A percentile compares a stretch with the other conserved stretches of the same genome.
Evolutionary conservation across 2,329 filamentous ascomycete genomes (phyloP).

Genomic region (Cladosporium sp.): DNA sequence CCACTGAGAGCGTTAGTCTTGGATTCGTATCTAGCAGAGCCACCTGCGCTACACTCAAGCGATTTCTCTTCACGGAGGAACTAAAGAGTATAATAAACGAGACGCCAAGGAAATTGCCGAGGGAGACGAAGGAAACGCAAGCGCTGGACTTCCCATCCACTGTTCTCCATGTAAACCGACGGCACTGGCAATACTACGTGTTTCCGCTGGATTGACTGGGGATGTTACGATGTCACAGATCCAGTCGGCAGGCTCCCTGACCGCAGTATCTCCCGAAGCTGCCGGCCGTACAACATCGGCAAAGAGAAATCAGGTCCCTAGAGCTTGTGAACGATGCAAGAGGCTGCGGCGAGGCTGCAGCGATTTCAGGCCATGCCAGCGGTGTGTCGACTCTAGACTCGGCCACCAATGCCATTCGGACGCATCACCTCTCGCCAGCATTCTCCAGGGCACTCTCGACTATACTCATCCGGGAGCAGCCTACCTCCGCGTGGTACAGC

Average conservation of each 20-base stretch:
- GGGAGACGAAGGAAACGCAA: background rate
- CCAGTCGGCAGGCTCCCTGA: background rate
- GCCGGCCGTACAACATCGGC: background rate
- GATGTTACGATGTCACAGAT: background rate
- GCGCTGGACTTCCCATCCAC: background rate
- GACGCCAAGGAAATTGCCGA: conserved; percentile 5
- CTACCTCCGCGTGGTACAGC: background rate
- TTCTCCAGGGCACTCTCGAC: background rate
- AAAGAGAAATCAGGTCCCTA: background rate
- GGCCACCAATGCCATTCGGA: conserved; percentile 1
- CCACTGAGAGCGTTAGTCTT: background rate
- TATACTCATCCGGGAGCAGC: background rate
- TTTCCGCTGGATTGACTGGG: background rate
- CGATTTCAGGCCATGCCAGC: conserved; percentile 11
- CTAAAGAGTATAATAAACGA: background rate
- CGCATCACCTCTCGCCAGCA: background rate
- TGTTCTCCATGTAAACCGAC: background rate
- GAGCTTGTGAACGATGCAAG: conserved; percentile 17
- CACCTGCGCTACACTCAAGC: background rate
- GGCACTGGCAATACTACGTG: background rate
- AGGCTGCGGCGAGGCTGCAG: conserved; percentile 15
- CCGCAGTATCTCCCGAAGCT: background rate
- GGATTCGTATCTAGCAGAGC: background rate
- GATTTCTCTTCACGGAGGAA: background rate
- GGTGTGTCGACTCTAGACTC: conserved; percentile 4